Base-by-base conservation (phyloP, 768 basidiomycete genomes). In the Naematelia aurantialba region DNA sequence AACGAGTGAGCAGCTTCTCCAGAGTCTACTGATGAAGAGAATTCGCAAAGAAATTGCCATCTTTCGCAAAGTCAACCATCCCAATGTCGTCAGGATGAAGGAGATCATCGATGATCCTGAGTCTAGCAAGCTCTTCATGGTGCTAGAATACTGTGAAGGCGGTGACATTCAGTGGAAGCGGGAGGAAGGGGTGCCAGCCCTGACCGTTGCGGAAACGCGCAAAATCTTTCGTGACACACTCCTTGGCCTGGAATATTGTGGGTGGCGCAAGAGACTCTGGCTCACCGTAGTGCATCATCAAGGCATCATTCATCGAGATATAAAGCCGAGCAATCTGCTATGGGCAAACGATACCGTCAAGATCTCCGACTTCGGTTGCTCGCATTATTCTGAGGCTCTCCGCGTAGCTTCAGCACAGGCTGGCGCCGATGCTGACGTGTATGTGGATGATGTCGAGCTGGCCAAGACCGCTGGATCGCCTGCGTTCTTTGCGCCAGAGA, bases 221-320 rank as follows among this genome's bases (percentile, higher is more conserved):
- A 83, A 87, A 39, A 93, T 94, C 46, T 87, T 92, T 73, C 85
- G 94, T 55, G 96, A 98, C 77, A 89, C 92, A 51, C 85, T 96
- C 49, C 84, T 94, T 24, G 96, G 96, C 25, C 83, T 99, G 49
- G 92, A 97, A 74, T 99, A 98, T 76, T 80, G 94, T 96, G 69
- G 70, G 94, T 84, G 21, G 19, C 45, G 49, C 29, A 14, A 17
- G 13, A 56, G 29, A 54, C 49, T 25, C 53, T 31, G 48, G 27
- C 46, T 31, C 51, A 27, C 8, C 57, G n/a, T 71, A 98, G 94
- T 99, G 1, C 96, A 99, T 74, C 85, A 88, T 70, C 92, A 98
- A 73, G 96, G 94, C 22, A 98, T 99, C 76, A 97, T 99, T 51
- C 96, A 99, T 79, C 89, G 96, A 58, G 96, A 99, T 79, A 98